Conservation (phyloP, 495 filamentous ascomycete genomes). For the Pyrenula aspistea region DNA sequence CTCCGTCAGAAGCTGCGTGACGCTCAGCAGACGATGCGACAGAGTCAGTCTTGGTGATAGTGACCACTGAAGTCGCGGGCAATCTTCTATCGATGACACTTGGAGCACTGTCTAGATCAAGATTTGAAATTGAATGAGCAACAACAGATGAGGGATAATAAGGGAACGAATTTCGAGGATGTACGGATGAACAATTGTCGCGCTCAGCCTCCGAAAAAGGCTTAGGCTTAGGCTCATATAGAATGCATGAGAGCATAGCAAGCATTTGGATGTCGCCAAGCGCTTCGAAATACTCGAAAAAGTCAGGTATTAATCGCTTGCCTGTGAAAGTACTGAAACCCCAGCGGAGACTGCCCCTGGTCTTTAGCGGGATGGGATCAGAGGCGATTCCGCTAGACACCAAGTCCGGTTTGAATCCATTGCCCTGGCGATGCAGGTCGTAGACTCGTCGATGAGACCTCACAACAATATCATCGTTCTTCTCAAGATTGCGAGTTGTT, state of each 20-base stretch:
- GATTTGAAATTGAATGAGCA: constrained; percentile 10
- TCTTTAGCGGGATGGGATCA: not conserved
- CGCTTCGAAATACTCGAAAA: constrained; percentile 66
- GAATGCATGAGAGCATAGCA: constrained; percentile 85
- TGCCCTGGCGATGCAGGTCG: constrained; percentile 16
- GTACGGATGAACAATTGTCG: constrained; percentile 36
- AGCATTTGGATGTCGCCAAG: constrained; percentile 84
- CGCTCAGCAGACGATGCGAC: not conserved
- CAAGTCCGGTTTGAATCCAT: constrained; percentile 20
- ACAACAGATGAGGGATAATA: constrained; percentile 55
- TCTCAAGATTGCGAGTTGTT: constrained; percentile 1
- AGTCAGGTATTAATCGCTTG: constrained; percentile 52
- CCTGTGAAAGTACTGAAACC: constrained; percentile 67
- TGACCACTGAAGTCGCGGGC: not conserved
- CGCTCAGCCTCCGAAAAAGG: constrained; percentile 4
- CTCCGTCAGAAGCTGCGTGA: not conserved
- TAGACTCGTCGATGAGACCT: constrained; percentile 28
- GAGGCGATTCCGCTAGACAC: not conserved
- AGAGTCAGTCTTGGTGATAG: not conserved
- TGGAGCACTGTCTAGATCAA: not conserved
- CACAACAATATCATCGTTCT: constrained; percentile 45
- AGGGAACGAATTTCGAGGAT: constrained; percentile 51
- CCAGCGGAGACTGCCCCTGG: constrained; percentile 61
- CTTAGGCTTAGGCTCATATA: constrained; percentile 49
- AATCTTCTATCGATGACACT: not conserved